Evolutionary conservation across 371 early-diverging fungal genomes (phyloP).

Genomic region (Mycotypha africana): DNA sequence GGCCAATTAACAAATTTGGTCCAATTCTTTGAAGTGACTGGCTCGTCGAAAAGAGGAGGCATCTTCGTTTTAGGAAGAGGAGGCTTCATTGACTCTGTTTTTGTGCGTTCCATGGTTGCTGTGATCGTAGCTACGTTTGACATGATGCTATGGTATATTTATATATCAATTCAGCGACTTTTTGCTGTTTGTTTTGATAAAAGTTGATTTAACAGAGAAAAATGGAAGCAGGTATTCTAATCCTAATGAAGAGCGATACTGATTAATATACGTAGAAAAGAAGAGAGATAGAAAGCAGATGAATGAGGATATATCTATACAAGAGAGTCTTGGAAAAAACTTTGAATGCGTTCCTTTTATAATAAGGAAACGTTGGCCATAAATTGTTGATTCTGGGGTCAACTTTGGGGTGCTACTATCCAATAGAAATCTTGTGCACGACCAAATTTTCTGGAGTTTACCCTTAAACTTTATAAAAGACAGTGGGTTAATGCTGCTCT

Average conservation of each 20-base stretch:
- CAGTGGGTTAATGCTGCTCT: no score
- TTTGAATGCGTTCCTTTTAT: no score
- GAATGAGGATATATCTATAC: slow-evolving; percentile 4
- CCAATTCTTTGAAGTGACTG: slow-evolving; percentile 47
- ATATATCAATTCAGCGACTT: not conserved
- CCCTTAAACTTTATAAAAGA: no score
- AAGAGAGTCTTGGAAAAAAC: slow-evolving; percentile 3
- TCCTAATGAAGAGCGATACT: no score
- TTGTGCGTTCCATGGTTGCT: slow-evolving; percentile 29
- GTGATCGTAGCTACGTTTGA: slow-evolving; percentile 16
- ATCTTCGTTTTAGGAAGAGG: slow-evolving; percentile 33
- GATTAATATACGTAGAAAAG: slow-evolving; percentile 1
- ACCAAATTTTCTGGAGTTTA: no score
- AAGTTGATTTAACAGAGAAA: slow-evolving; percentile 1
- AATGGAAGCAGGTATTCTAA: no score
- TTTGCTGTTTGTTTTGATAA: not conserved
- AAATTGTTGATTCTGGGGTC: slow-evolving; percentile 27
- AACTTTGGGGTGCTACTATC: slow-evolving; percentile 27
- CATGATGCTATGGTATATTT: slow-evolving; percentile 1
- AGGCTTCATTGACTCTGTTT: slow-evolving; percentile 41
- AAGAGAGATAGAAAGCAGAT: not conserved
- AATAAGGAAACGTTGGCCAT: not conserved
- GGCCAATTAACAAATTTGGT: slow-evolving; percentile 75
- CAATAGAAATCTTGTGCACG: no score
- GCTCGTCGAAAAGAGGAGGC: slow-evolving; percentile 52